A percentile compares a stretch with the other conserved stretches of the same genome.
Evolutionary conservation across 495 filamentous ascomycete genomes (phyloP).

Genomic region (Hypomontagnella submonticulosa): DNA sequence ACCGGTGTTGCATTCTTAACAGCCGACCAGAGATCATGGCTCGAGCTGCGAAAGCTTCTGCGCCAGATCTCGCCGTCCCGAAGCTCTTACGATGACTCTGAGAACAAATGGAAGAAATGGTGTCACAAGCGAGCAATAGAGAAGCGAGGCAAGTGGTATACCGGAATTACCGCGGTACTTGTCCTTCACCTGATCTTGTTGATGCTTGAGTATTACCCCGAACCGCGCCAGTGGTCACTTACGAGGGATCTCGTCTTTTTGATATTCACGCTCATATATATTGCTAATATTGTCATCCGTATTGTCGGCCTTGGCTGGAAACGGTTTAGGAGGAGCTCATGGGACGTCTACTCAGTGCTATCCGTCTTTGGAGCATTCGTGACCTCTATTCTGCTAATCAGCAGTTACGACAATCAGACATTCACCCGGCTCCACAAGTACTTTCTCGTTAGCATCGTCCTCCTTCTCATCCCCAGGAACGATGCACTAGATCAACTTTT

Average conservation of each 20-base stretch:
- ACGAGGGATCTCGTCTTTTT: conserved; percentile 84
- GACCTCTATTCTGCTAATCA: conserved; percentile 75
- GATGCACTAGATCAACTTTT: conserved; percentile 98
- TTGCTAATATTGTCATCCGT: conserved; percentile 84
- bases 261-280: conserved; percentile 84
- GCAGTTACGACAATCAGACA: conserved; percentile 62
- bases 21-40: conserved; percentile 95
- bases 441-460: conserved; percentile 88
- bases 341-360: conserved; percentile 91
- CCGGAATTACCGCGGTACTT: conserved; percentile 78
- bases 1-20: conserved; percentile 97
- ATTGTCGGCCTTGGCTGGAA: conserved; percentile 92
- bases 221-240: conserved; percentile 70
- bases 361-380: conserved; percentile 86
- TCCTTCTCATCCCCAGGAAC: conserved; percentile 94
- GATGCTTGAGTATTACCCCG: conserved; percentile 85
- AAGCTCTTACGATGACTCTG: conserved; percentile 77
- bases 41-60: conserved; percentile 92
- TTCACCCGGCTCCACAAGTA: conserved; percentile 89
- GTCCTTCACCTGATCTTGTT: conserved; percentile 85
- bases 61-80: conserved; percentile 95
- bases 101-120: conserved; percentile 84
- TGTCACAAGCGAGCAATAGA: conserved; percentile 94
- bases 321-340: conserved; percentile 90
- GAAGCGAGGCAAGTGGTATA: conserved; percentile 94